A percentile compares a stretch with the other conserved stretches of the same genome.
phyloP scores from a whole-genome alignment of 768 basidiomycete species.

The Dioszegia crocea region DNA sequence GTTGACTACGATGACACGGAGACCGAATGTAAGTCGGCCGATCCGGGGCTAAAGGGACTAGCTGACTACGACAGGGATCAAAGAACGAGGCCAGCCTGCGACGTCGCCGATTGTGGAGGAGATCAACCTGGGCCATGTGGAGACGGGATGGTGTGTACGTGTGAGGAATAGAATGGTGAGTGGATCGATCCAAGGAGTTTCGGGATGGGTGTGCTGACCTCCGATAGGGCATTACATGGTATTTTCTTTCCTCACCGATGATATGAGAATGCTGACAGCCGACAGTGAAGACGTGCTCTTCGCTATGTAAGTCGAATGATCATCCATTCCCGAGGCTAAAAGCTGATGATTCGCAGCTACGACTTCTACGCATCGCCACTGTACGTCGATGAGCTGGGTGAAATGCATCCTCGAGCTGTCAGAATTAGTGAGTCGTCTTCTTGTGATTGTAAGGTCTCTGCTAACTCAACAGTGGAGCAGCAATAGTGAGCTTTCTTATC shows the following conservation, averaged over 20 bases:
- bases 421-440: slow-evolving; percentile 32
- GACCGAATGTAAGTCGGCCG: slow-evolving; percentile 31
- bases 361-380: slow-evolving; percentile 50
- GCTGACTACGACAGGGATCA: slow-evolving; percentile 39
- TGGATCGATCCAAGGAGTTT: neutral
- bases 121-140: slow-evolving; percentile 46
- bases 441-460: neutral
- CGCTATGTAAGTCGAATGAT: slow-evolving; percentile 39
- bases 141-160: slow-evolving; percentile 48
- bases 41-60: neutral
- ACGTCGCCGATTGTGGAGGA: slow-evolving; percentile 49
- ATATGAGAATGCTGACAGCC: neutral
- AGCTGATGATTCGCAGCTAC: slow-evolving; percentile 26
- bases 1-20: slow-evolving; percentile 50
- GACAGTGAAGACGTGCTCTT: slow-evolving; percentile 47
- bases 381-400: slow-evolving; percentile 49
- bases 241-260: neutral
- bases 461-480: slow-evolving; percentile 41
- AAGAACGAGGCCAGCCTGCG: slow-evolving; percentile 50
- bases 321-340: neutral
- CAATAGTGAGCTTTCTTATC: slow-evolving; percentile 43
- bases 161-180: slow-evolving; percentile 49
- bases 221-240: slow-evolving; percentile 46
- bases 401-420: slow-evolving; percentile 46
- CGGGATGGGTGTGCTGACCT: neutral